Conservation (phyloP, 345 rosid genomes). For the Hypericum androsaemum region DNA sequence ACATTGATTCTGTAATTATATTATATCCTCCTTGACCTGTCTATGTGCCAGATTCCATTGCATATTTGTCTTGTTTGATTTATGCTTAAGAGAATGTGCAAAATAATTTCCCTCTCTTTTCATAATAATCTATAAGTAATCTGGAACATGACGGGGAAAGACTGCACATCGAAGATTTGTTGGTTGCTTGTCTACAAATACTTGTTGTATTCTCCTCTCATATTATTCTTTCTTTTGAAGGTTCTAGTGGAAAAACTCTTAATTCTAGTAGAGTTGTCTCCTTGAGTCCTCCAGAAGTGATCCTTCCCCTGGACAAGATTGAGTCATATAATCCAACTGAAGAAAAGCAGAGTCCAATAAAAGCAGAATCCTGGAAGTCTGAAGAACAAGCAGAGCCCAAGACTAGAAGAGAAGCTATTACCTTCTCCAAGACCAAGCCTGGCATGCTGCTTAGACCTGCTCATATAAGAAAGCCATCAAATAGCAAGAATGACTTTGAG, state of each 20-base stretch:
- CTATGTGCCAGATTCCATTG: too few relatives aligned
- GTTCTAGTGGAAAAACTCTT: constrained; percentile 56
- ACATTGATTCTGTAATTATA: too few relatives aligned
- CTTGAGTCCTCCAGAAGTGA: constrained; percentile 33
- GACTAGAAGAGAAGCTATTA: constrained; percentile 52
- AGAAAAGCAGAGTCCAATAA: constrained; percentile 32
- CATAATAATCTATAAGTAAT: too few relatives aligned
- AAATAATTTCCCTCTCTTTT: too few relatives aligned
- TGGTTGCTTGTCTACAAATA: too few relatives aligned
- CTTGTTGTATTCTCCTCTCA: too few relatives aligned
- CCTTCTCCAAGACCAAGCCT: constrained; percentile 79
- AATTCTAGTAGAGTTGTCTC: constrained; percentile 35
- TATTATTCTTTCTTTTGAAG: constrained; percentile 29
- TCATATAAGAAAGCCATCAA: constrained; percentile 47
- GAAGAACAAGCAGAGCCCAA: constrained; percentile 34
- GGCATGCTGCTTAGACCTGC: constrained; percentile 94
- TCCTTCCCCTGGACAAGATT: constrained; percentile 22
- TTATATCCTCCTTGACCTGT: too few relatives aligned
- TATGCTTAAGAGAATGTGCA: too few relatives aligned
- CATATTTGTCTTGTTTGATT: too few relatives aligned
- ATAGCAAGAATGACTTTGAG: constrained; percentile 41
- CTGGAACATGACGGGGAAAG: too few relatives aligned
- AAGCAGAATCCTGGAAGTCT: constrained; percentile 23
- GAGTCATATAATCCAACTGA: constrained; percentile 19
- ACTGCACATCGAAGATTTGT: too few relatives aligned